Percentiles rank a stretch among this genome's conserved stretches.
These are phyloP conservation scores for Trypanosoma cruzi DNA, from an alignment of 208 protist species.

Conservation along the genomic window DNA sequence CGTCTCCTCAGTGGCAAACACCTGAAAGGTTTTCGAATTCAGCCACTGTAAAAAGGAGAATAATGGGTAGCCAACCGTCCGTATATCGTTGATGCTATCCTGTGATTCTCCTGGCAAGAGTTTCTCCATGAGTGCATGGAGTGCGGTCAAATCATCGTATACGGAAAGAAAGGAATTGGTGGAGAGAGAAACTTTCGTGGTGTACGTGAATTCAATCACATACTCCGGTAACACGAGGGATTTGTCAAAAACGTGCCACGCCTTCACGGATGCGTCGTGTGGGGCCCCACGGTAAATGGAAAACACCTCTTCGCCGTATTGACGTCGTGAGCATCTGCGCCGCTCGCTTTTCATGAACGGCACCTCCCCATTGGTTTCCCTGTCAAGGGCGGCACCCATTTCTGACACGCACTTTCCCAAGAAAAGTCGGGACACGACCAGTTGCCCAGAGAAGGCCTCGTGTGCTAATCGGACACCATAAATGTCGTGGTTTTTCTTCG, in stretches of 20 bases:
- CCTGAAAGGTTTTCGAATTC: constrained; percentile 35
- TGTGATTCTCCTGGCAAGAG: constrained; percentile 9
- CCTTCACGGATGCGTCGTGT: constrained; percentile 32
- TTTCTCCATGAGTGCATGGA: constrained; percentile 20
- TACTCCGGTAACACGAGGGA: constrained; percentile 82
- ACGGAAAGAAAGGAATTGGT: constrained; percentile 29
- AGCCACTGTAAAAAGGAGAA: constrained; percentile 44
- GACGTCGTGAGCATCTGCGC: constrained; percentile 35
- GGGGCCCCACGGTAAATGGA: constrained; percentile 69
- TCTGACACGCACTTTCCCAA: constrained; percentile 61
- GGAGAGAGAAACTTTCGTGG: constrained; percentile 17
- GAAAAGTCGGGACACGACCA: constrained; percentile 62
- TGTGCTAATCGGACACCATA: constrained; percentile 25
- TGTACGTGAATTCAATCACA: constrained; percentile 88
- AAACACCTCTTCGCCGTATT: constrained; percentile 64
- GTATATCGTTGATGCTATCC: constrained; percentile 27
- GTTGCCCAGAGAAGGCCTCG: constrained; percentile 33
- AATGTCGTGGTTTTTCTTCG: constrained; percentile 29
- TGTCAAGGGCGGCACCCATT: constrained; percentile 34
- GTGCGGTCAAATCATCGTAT: constrained; percentile 16
- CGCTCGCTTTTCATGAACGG: constrained; percentile 33
- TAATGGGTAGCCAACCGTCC: constrained; percentile 31
- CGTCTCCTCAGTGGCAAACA: constrained; percentile 47
- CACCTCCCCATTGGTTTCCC: constrained; percentile 31
- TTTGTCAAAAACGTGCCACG: constrained; percentile 91